phyloP scores from a whole-genome alignment of 2,329 filamentous ascomycete species.

The Colletotrichum cereale region DNA sequence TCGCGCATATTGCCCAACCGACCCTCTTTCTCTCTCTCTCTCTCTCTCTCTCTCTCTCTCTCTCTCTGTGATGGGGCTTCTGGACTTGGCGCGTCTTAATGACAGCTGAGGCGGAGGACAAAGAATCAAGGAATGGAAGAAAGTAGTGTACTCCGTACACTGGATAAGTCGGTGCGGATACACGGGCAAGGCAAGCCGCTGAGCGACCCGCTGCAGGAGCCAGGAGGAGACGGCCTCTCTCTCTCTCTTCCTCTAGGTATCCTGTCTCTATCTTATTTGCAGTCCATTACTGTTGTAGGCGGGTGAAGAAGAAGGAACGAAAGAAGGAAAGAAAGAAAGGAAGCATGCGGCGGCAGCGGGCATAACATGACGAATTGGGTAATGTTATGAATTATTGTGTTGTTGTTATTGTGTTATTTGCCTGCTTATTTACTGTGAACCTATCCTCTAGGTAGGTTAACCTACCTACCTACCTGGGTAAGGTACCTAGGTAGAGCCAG shows the following conservation, averaged over 20 bases:
- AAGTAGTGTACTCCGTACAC: neutral
- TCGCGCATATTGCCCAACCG: neutral
- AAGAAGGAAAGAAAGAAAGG: too few species aligned
- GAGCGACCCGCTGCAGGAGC: slow-evolving; percentile 16
- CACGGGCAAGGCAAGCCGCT: neutral
- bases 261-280: neutral
- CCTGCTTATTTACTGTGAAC: neutral
- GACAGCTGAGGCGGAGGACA: slow-evolving; percentile 7
- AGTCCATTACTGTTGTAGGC: neutral
- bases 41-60: too few species aligned
- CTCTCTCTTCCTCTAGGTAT: neutral
- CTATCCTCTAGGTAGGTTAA: neutral
- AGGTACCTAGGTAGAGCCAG: neutral
- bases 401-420: neutral
- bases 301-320: neutral
- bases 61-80: neutral
- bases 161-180: too few species aligned
- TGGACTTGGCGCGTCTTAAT: neutral
- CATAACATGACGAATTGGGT: neutral
- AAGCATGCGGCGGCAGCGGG: neutral
- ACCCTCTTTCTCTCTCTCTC: too few species aligned
- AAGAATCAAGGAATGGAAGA: neutral
- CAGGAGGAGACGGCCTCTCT: neutral
- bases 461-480: neutral
- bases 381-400: too few species aligned